Percentiles rank a stretch among this genome's conserved stretches.
Evolutionary conservation across 257 asterid species (phyloP).

Genomic region (Nicotiana noctiflora): DNA sequence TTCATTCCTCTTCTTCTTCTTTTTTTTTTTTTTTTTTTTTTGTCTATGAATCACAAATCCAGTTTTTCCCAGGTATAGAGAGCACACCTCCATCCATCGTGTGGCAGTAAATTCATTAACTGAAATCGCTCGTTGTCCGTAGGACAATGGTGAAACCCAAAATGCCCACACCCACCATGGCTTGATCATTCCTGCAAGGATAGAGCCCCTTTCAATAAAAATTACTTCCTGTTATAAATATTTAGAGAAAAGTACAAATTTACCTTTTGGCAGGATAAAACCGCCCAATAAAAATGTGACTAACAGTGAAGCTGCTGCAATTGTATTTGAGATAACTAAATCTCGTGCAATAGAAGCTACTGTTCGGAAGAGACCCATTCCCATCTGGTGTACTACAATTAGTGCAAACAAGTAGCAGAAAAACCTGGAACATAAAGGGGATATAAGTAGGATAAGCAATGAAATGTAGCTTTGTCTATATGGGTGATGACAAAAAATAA

Average conservation of each 20-base stretch:
- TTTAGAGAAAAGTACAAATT: background rate
- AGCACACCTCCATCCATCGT: conserved; percentile 73
- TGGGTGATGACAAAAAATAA: background rate
- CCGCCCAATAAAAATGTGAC: conserved; percentile 74
- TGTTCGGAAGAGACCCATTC: conserved; percentile 74
- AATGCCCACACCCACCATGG: conserved; percentile 95
- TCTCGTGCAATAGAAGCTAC: conserved; percentile 85
- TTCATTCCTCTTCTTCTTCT: no score
- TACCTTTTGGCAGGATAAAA: conserved; percentile 74
- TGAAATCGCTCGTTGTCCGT: conserved; percentile 75
- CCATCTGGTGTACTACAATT: conserved; percentile 82
- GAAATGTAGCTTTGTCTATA: background rate
- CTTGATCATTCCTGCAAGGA: conserved; percentile 63
- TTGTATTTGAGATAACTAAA: conserved; percentile 71
- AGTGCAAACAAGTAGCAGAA: conserved; percentile 59
- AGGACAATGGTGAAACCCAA: conserved; percentile 84
- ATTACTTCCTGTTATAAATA: background rate
- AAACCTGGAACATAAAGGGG: conserved; percentile 46
- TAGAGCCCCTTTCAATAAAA: background rate
- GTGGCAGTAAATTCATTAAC: conserved; percentile 75
- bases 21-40: no score
- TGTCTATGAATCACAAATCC: no score
- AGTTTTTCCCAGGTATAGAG: conserved; percentile 2
- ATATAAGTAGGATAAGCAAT: background rate
- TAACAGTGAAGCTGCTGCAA: conserved; percentile 78